Percentiles rank a stretch among this genome's conserved stretches.
Evolutionary conservation across 164 flowering plant genomes (phyloP).

Genomic region (Cinnamomum chago): DNA sequence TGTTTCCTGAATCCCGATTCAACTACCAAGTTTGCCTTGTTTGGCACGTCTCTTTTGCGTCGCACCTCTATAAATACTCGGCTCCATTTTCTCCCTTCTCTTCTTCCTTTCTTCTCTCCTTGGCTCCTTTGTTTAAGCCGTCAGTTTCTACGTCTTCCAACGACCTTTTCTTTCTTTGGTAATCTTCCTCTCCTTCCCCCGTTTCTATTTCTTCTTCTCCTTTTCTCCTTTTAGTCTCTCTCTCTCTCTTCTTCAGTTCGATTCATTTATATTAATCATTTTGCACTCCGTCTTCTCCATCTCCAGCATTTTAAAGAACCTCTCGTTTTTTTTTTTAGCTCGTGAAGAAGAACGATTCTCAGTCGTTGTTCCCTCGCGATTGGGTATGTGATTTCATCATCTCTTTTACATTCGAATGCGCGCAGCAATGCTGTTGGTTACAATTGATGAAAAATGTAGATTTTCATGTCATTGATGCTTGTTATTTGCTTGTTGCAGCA

Average conservation of each 20-base stretch:
- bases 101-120: slow-evolving; percentile 8
- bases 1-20: slow-evolving; percentile 32
- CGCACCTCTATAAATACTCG: slow-evolving; percentile 31
- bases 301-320: background rate
- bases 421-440: background rate
- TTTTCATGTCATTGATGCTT: no score
- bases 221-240: background rate
- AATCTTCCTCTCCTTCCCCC: background rate
- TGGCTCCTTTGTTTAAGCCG: background rate
- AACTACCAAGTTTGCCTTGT: slow-evolving; percentile 32
- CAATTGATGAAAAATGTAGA: background rate
- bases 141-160: slow-evolving; percentile 3
- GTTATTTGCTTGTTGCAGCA: no score
- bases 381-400: background rate
- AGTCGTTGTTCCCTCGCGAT: background rate
- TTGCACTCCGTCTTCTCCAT: no score
- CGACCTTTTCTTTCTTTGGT: background rate
- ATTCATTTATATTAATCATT: background rate
- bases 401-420: no score
- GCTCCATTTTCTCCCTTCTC: no score
- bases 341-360: background rate
- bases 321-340: background rate
- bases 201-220: slow-evolving; percentile 1
- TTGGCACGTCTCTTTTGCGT: slow-evolving; percentile 20
- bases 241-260: background rate